Evolutionary conservation across 495 filamentous ascomycete species (phyloP).

Genomic region (Parathielavia appendiculata): DNA sequence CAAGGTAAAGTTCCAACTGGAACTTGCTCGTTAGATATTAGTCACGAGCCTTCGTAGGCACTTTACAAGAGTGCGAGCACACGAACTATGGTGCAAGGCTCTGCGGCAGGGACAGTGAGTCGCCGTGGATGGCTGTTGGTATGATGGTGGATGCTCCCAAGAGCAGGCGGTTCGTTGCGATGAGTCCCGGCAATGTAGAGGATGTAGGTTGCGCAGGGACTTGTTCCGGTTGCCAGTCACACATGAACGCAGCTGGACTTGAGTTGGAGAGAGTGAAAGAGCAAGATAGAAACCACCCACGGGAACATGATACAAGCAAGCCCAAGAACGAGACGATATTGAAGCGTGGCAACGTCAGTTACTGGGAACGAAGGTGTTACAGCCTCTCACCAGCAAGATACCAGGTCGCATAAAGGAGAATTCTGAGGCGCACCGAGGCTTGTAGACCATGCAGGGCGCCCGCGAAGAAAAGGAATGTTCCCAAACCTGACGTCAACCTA

Average conservation of each 20-base stretch:
- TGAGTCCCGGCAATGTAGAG: no score
- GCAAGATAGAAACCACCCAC: background rate
- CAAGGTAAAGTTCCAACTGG: constrained; percentile 15
- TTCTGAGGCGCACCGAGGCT: background rate
- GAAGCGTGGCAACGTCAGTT: background rate
- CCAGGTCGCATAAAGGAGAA: background rate
- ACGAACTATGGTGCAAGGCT: background rate
- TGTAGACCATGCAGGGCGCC: background rate
- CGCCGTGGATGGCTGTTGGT: background rate
- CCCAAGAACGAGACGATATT: no score
- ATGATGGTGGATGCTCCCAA: no score
- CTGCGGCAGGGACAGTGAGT: background rate
- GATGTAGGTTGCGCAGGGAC: no score
- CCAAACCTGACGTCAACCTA: constrained; percentile 10
- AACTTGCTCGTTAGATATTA: constrained; percentile 12
- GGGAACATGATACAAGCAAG: no score
- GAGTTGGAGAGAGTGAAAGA: background rate
- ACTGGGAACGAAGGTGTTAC: background rate
- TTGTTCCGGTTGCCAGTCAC: no score
- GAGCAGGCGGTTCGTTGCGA: no score
- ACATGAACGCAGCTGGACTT: no score
- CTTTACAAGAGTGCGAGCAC: background rate
- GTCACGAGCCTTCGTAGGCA: constrained; percentile 9
- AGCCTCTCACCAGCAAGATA: background rate
- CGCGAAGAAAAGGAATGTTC: background rate